These are phyloP conservation scores for Sclerotinia trifoliorum DNA, from an alignment of 2,329 filamentous ascomycete species.

Conservation along the genomic window DNA sequence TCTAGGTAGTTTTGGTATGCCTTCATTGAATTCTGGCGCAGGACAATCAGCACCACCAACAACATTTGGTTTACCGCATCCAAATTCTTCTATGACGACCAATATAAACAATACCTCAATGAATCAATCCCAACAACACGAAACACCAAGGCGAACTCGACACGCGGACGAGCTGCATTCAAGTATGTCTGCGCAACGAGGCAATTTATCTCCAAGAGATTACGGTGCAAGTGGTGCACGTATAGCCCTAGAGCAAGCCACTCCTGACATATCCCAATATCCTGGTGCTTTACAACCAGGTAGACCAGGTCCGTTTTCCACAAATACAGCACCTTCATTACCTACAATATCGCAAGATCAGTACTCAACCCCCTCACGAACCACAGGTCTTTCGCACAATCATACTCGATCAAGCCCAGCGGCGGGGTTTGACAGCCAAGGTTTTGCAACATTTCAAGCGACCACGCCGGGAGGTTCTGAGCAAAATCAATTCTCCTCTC, in stretches of 20 bases:
- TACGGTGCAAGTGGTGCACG: slow-evolving; percentile 50
- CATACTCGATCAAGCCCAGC: slow-evolving; percentile 86
- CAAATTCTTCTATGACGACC: slow-evolving; percentile 31
- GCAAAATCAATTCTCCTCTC: slow-evolving; percentile 61
- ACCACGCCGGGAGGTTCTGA: slow-evolving; percentile 62
- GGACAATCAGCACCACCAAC: slow-evolving; percentile 40
- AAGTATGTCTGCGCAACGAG: slow-evolving; percentile 35
- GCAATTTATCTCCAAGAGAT: slow-evolving; percentile 44
- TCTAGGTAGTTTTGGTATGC: slow-evolving; percentile 37
- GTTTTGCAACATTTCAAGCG: slow-evolving; percentile 57
- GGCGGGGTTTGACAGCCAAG: slow-evolving; percentile 51
- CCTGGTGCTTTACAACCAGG: slow-evolving; percentile 62
- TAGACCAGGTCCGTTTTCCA: slow-evolving; percentile 52
- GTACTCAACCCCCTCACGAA: slow-evolving; percentile 64
- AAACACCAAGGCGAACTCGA: slow-evolving; percentile 50
- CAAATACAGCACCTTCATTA: slow-evolving; percentile 58
- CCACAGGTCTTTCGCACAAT: slow-evolving; percentile 65
- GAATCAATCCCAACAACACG: slow-evolving; percentile 49
- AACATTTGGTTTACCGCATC: slow-evolving; percentile 29
- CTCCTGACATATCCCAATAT: slow-evolving; percentile 49
- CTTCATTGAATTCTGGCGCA: slow-evolving; percentile 35
- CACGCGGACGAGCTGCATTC: slow-evolving; percentile 53
- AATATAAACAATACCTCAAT: slow-evolving; percentile 37
- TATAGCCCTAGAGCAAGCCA: slow-evolving; percentile 60
- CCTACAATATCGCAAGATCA: slow-evolving; percentile 58